phyloP scores from a whole-genome alignment of 768 basidiomycete species.

The Gelatoporia subvermispora region DNA sequence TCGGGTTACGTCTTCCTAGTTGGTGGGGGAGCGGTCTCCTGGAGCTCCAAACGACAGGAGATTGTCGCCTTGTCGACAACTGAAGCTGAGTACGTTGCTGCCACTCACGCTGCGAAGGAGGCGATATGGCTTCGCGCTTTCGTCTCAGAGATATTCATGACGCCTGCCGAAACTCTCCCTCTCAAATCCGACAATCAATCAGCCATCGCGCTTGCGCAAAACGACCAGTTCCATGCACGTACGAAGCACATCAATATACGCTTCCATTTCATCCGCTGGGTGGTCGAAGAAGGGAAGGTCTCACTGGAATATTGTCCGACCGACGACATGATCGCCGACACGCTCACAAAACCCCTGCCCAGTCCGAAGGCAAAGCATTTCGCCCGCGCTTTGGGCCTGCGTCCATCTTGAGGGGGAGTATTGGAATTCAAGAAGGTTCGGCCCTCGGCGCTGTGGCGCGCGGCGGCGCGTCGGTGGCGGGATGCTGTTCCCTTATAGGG shows the following conservation, averaged over 20 bases:
- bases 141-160: slow-evolving; percentile 10
- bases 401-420: slow-evolving; percentile 11
- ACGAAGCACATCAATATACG: slow-evolving; percentile 36
- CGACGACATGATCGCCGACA: slow-evolving; percentile 27
- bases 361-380: too few species aligned
- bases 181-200: slow-evolving; percentile 4
- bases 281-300: slow-evolving; percentile 18
- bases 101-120: too few species aligned
- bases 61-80: slow-evolving; percentile 25
- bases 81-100: too few species aligned
- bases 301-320: slow-evolving; percentile 23
- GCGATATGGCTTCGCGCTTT: slow-evolving; percentile 25
- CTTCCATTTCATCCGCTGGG: slow-evolving; percentile 26
- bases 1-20: slow-evolving; percentile 23
- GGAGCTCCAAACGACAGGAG: slow-evolving; percentile 29
- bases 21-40: slow-evolving; percentile 25
- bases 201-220: slow-evolving; percentile 21
- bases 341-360: too few species aligned
- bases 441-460: too few species aligned
- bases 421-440: neutral
- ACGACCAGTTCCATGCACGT: slow-evolving; percentile 23
- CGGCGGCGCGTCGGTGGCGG: too few species aligned
- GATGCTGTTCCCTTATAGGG: too few species aligned
- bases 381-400: slow-evolving; percentile 4
- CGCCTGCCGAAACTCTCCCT: neutral